These are phyloP conservation scores for Ceratocystis cubensis DNA, from an alignment of 2,329 filamentous ascomycete genomes.

Conservation along the genomic window DNA sequence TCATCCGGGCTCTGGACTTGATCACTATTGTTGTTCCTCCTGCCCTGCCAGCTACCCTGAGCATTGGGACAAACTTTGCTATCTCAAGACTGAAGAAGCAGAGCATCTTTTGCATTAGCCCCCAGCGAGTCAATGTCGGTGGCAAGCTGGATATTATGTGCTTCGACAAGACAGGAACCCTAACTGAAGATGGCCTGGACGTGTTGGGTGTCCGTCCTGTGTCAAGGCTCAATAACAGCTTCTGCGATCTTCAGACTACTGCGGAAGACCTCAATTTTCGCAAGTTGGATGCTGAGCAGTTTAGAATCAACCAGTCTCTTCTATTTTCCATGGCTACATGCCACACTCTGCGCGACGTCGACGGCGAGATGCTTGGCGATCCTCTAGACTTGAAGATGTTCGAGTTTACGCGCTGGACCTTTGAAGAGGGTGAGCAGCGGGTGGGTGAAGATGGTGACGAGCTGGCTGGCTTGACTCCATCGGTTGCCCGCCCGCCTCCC, in stretches of 20 bases:
- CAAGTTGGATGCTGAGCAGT: constrained; percentile 40
- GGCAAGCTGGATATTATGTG: constrained; percentile 94
- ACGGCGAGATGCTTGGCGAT: constrained; percentile 81
- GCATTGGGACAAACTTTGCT: constrained; percentile 94
- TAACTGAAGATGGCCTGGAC: constrained; percentile 92
- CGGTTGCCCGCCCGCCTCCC: constrained; percentile 66
- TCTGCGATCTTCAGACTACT: constrained; percentile 15
- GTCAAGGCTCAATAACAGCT: constrained; percentile 7
- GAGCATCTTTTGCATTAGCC: constrained; percentile 94
- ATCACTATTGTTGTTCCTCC: constrained; percentile 97
- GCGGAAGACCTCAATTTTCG: constrained; percentile 33
- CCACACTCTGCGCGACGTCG: constrained; percentile 76
- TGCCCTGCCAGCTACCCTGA: constrained; percentile 83
- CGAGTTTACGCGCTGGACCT: constrained; percentile 85
- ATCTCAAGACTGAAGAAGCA: constrained; percentile 73
- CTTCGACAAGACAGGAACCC: constrained; percentile 97
- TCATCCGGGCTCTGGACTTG: constrained; percentile 81
- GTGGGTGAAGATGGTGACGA: constrained; percentile 61
- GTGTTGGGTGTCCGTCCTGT: constrained; percentile 79
- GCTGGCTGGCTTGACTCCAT: constrained; percentile 65
- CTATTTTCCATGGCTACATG: constrained; percentile 96
- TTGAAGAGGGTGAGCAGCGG: constrained; percentile 71
- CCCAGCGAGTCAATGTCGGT: constrained; percentile 90
- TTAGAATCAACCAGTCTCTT: constrained; percentile 20
- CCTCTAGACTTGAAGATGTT: constrained; percentile 98